Percentiles rank a stretch among this genome's conserved stretches.
Conservation (phyloP, 768 basidiomycete genomes). For the Naganishia onofrii region DNA sequence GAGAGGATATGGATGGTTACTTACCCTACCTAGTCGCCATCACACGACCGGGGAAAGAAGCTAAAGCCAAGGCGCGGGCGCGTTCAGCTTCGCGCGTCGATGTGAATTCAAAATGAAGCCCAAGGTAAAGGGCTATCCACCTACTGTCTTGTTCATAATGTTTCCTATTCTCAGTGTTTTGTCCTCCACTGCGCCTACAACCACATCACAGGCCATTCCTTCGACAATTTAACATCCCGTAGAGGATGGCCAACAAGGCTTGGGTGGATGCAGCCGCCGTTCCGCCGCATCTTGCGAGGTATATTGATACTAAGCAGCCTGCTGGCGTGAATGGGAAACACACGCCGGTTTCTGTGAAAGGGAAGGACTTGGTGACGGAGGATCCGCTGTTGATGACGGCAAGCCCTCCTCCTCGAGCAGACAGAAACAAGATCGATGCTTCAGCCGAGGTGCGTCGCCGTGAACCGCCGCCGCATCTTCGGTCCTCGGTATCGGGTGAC, state of each 20-base stretch:
- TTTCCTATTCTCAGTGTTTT: too few relatives aligned
- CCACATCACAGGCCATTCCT: neutral
- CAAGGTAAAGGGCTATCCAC: too few relatives aligned
- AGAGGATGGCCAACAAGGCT: conserved; percentile 27
- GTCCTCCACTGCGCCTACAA: neutral
- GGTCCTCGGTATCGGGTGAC: neutral
- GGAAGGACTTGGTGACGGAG: neutral
- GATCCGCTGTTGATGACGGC: too few relatives aligned
- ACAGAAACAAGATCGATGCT: neutral
- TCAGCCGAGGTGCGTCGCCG: conserved; percentile 2
- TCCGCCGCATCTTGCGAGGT: conserved; percentile 1
- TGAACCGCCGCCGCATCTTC: conserved; percentile 14
- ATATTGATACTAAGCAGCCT: neutral
- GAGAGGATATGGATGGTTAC: too few relatives aligned
- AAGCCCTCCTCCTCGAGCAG: neutral
- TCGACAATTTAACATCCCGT: neutral
- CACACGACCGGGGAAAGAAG: too few relatives aligned
- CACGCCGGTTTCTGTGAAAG: conserved; percentile 1
- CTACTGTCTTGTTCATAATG: neutral
- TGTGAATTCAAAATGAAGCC: too few relatives aligned
- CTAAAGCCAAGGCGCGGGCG: too few relatives aligned
- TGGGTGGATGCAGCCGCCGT: neutral
- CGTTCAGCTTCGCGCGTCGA: too few relatives aligned
- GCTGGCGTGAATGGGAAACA: conserved; percentile 1
- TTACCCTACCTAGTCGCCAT: too few relatives aligned